A percentile compares a stretch with the other conserved stretches of the same genome.
phyloP scores from a whole-genome alignment of 768 basidiomycete species.

The Trametes gibbosa region DNA sequence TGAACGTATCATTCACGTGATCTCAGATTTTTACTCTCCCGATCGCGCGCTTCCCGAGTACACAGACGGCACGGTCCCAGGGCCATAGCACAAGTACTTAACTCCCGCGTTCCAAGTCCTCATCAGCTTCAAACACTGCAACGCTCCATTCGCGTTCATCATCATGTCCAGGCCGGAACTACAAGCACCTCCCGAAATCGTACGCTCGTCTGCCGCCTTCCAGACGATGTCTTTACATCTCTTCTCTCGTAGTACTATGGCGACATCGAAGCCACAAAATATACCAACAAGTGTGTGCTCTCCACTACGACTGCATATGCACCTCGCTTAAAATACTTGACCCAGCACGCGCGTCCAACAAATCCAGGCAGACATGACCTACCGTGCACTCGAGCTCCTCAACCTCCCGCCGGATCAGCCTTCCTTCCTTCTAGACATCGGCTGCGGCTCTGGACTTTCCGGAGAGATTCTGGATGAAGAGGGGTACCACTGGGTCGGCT shows the following conservation, averaged over 20 bases:
- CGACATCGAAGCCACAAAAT: conserved; percentile 92
- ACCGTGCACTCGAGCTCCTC: conserved; percentile 88
- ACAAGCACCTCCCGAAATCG: conserved; percentile 68
- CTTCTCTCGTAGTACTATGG: conserved; percentile 79
- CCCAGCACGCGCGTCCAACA: conserved; percentile 89
- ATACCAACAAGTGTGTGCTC: conserved; percentile 80
- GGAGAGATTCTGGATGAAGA: conserved; percentile 96
- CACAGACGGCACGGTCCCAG: too few species aligned
- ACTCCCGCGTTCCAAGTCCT: too few species aligned
- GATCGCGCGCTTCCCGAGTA: not conserved
- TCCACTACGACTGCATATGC: not conserved
- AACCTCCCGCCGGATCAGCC: conserved; percentile 77
- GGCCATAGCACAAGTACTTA: too few species aligned
- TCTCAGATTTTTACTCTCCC: conserved; percentile 1
- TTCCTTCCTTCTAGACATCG: conserved; percentile 89
- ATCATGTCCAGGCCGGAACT: conserved; percentile 62
- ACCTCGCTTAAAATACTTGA: not conserved
- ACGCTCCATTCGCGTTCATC: too few species aligned
- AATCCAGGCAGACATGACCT: conserved; percentile 97
- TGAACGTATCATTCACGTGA: conserved; percentile 9
- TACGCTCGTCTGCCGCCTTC: conserved; percentile 36
- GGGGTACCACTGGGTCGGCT: conserved; percentile 90
- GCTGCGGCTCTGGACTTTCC: conserved; percentile 94
- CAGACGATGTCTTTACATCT: not conserved
- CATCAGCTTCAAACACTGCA: too few species aligned